phyloP scores from a whole-genome alignment of 139 green algal species.

The Microglena sp. region DNA sequence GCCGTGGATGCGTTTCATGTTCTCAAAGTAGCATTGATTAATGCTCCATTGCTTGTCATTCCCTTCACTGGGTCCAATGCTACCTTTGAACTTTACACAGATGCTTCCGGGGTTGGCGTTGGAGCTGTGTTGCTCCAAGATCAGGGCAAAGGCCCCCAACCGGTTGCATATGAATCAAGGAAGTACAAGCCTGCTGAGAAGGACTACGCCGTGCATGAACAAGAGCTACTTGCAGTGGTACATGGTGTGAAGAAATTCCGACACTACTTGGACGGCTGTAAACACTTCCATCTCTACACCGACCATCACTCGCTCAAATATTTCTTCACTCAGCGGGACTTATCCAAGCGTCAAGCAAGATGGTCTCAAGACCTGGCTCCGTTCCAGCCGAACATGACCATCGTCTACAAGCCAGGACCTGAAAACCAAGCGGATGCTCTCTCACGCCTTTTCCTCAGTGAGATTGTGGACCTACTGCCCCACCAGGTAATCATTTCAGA shows the following conservation, averaged over 20 bases:
- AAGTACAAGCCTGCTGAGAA: slow-evolving; percentile 23
- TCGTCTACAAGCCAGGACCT: slow-evolving; percentile 22
- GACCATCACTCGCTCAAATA: slow-evolving; percentile 15
- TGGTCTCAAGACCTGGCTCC: slow-evolving; percentile 24
- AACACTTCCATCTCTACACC: slow-evolving; percentile 22
- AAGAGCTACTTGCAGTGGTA: slow-evolving; percentile 34
- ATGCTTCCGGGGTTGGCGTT: slow-evolving; percentile 23
- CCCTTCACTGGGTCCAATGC: background rate
- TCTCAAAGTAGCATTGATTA: no score
- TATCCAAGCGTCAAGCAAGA: slow-evolving; percentile 22
- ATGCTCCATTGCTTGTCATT: no score
- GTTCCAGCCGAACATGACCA: slow-evolving; percentile 17
- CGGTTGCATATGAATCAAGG: slow-evolving; percentile 20
- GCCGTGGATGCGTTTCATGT: no score
- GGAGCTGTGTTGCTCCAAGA: slow-evolving; percentile 25
- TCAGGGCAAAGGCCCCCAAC: slow-evolving; percentile 9
- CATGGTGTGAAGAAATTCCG: slow-evolving; percentile 24
- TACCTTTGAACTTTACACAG: slow-evolving; percentile 16
- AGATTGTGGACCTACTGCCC: background rate
- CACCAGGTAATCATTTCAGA: background rate
- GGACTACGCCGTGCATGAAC: slow-evolving; percentile 33
- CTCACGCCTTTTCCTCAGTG: no score
- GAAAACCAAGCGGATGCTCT: slow-evolving; percentile 29
- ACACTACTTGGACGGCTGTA: slow-evolving; percentile 24
- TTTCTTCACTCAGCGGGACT: slow-evolving; percentile 21